Base-by-base conservation (phyloP, 164 flowering plant species). In the Vitis labrusca region DNA sequence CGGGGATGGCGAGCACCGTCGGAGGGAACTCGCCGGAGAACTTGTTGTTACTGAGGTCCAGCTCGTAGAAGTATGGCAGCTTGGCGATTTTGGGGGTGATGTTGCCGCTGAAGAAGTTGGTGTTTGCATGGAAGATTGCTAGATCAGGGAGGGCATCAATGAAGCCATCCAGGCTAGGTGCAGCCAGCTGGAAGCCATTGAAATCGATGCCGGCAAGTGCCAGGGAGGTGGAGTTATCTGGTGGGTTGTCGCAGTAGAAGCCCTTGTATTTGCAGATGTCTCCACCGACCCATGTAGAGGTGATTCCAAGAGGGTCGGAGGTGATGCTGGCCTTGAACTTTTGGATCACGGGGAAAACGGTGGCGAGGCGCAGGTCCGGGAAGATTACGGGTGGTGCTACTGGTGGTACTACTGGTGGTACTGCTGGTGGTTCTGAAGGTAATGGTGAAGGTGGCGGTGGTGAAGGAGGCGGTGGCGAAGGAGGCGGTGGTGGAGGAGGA, bases 221-320 rank as follows among this genome's bases (percentile, higher is more conserved):
- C 3, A 12, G 51, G 53, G 77, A 83, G 1, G 79, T 37, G 0
- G 2, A 0, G 64, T 81, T 77, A 69, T 85, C 81, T 0, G 89
- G 90, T 1, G 87, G 84, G 53, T 27, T 30, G 23, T 77, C 84
- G 59, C 91, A 89, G 80, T 17, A 80, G 78, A 85, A 86, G 61
- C 94, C 94, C 27, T 13, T 79, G 89, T 88, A 88, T 67, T 32
- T 57, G 78, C 94, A 88, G 9, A 88, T 61, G 67, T 89, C 80
- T 0, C 83, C 4, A 8, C 94, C 94, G 1, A 67, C 69, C 94
- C 94, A 89, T 0, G 87, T 81, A 3, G 52, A 10, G 32, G 91
- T 85, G 61, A 81, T 58, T 17, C 58, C 50, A 0, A 78, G 49
- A 6, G 90, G 92, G 47, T 88, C 92, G 0, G 72, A 74, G 1